These are phyloP conservation scores for Yarrowia alimentaria DNA, from an alignment of 805 yeast genomes.

Conservation along the genomic window DNA sequence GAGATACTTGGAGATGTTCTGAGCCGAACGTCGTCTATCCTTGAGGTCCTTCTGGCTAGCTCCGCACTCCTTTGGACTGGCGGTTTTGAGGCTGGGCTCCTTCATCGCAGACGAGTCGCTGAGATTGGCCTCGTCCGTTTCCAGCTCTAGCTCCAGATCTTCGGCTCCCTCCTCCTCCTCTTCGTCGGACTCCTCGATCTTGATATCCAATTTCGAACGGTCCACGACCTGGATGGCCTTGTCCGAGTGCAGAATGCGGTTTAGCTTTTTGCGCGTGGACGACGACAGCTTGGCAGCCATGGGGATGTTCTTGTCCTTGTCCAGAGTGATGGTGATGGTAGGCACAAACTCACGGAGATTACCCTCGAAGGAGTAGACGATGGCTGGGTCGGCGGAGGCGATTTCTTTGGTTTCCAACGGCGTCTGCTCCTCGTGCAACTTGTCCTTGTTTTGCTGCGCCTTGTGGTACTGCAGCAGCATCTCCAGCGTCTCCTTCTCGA, in stretches of 20 bases:
- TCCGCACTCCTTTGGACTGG: too few species aligned
- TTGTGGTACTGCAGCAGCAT: conserved; percentile 35
- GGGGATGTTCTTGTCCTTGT: conserved; percentile 31
- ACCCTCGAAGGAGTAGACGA: conserved; percentile 33
- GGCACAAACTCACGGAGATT: conserved; percentile 34
- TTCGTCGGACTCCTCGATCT: conserved; percentile 23
- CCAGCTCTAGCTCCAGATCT: conserved; percentile 14
- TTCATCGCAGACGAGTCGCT: conserved; percentile 16
- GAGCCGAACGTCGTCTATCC: conserved; percentile 14
- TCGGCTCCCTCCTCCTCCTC: conserved; percentile 13
- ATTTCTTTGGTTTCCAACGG: conserved; percentile 9
- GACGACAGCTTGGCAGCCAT: conserved; percentile 30
- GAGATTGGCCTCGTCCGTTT: conserved; percentile 7
- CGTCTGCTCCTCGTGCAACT: conserved; percentile 18
- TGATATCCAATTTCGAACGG: conserved; percentile 4
- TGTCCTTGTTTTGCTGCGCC: conserved; percentile 9
- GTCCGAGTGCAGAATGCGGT: conserved; percentile 24
- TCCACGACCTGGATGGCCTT: conserved; percentile 23
- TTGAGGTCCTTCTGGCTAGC: neutral
- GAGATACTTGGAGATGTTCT: conserved; percentile 12
- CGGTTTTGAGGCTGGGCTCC: too few species aligned
- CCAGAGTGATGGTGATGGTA: conserved; percentile 34
- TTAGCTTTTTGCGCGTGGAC: conserved; percentile 29
- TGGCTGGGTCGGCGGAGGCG: conserved; percentile 13
- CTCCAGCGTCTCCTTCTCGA: conserved; percentile 46